Percentiles rank a stretch among this genome's conserved stretches.
Conservation (phyloP, 306 rosid genomes). For the Cicer cuneatum region DNA sequence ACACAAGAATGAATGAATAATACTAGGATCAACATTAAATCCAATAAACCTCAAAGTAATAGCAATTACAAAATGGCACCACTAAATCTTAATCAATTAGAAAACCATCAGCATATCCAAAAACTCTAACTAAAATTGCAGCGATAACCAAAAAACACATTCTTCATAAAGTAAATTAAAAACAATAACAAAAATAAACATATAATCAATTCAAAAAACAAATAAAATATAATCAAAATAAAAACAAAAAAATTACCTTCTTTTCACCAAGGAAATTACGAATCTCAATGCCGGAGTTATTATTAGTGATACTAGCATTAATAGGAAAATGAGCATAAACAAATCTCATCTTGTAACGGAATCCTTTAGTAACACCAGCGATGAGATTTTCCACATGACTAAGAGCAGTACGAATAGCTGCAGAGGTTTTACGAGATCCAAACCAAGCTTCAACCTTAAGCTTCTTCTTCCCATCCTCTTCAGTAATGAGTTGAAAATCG, state of each 20-base stretch:
- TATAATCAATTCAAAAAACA: background rate
- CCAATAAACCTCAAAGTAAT: background rate
- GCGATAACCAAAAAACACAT: no score
- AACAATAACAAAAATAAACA: background rate
- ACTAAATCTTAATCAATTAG: background rate
- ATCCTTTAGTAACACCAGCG: constrained; percentile 84
- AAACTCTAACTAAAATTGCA: background rate
- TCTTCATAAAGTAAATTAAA: background rate
- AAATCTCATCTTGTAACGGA: constrained; percentile 85
- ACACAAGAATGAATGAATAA: background rate
- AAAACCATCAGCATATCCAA: background rate
- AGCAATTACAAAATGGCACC: background rate
- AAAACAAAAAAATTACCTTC: constrained; percentile 42
- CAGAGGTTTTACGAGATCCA: constrained; percentile 79
- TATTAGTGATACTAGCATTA: constrained; percentile 69
- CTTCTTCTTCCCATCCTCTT: constrained; percentile 55
- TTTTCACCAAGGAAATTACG: constrained; percentile 79
- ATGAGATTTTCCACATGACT: constrained; percentile 77
- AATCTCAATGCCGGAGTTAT: constrained; percentile 64
- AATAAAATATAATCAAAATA: background rate
- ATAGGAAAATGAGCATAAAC: constrained; percentile 88
- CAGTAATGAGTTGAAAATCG: constrained; percentile 71
- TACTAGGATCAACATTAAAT: background rate
- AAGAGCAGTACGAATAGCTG: constrained; percentile 80
- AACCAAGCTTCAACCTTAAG: constrained; percentile 78